Conservation (phyloP, 1,284 basidiomycete species). For the Boletus subluridellus region DNA sequence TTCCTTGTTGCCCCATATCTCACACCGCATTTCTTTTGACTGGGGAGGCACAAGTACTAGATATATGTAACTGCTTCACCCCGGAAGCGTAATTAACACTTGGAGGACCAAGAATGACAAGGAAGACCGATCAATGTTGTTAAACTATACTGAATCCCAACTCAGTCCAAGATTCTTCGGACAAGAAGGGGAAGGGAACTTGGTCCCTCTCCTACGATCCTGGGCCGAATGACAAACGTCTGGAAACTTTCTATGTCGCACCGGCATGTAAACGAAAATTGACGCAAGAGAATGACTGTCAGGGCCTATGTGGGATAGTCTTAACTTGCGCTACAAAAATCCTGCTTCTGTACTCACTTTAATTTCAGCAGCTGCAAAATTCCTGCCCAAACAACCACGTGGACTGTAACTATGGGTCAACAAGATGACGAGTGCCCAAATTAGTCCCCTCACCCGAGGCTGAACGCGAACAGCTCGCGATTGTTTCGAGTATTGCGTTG, state of each 20-base stretch:
- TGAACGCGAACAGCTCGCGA: slow-evolving; percentile 54
- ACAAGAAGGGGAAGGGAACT: slow-evolving; percentile 55
- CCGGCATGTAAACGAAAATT: slow-evolving; percentile 49
- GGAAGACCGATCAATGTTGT: not conserved
- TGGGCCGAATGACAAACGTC: slow-evolving; percentile 59
- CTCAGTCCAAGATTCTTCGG: slow-evolving; percentile 32
- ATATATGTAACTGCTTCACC: not conserved
- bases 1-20: not conserved
- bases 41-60: not conserved
- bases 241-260: slow-evolving; percentile 56
- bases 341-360: slow-evolving; percentile 40
- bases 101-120: not conserved
- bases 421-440: not conserved
- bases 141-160: not conserved
- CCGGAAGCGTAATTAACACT: too few species aligned
- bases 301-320: slow-evolving; percentile 36
- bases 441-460: slow-evolving; percentile 44
- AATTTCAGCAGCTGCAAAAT: slow-evolving; percentile 53
- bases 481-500: slow-evolving; percentile 35
- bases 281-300: slow-evolving; percentile 45
- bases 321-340: slow-evolving; percentile 4
- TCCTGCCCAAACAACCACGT: slow-evolving; percentile 52
- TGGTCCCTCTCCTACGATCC: slow-evolving; percentile 46
- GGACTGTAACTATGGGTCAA: slow-evolving; percentile 39
- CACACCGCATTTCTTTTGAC: not conserved